Base-by-base conservation (phyloP, 495 filamentous ascomycete species). In the Podospora comata region DNA sequence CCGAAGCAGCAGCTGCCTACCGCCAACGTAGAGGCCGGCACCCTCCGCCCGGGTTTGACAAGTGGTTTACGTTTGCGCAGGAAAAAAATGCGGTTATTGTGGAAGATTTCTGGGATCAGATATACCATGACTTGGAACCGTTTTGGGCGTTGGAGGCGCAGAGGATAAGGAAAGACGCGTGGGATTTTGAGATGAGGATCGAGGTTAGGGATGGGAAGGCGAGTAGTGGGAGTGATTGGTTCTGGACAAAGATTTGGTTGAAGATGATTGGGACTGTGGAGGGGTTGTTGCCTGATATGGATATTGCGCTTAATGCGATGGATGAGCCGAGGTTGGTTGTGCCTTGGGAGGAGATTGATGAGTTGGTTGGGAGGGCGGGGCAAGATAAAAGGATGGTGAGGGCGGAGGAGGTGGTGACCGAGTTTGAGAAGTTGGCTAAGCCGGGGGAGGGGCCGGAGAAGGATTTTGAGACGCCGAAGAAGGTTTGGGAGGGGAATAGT, bases 21-120 rank as follows among this genome's bases (percentile, higher is more conserved):
- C 79, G 88, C 28, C 74, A 81, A 56, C 83, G 81, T 19, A 82
- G 90, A 65, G 90, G 90, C 20, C 81, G 90, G 5, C 89, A 92
- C 70, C 90, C 90, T 2, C 90, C 90, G 13, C 90, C 90, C 9
- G 89, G 88, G 4, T 92, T 91, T 71, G 85, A 89, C 64, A 77
- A 77, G 54, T 93, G 90, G 90, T 91, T 86, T 73, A 76, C 81
- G 48, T 92, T 87, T 65, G 90, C 90, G 11, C 79, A 82, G 66
- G 81, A 87, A 61, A 79, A 83, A 13, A 79, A 85, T 13, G 86
- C 85, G 19, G 74, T 89, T 57, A 84, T 90, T 19, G 83, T 92
- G 48, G 90, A 92, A 68, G 89, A 91, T 68, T 87, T 87, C 67
- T 91, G 88, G 72, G 87, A 91, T 70, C 90, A 90, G 71, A 87